A percentile compares a stretch with the other conserved stretches of the same genome.
Conservation (phyloP, 2,329 filamentous ascomycete genomes). For the Sporothrix schenckii region DNA sequence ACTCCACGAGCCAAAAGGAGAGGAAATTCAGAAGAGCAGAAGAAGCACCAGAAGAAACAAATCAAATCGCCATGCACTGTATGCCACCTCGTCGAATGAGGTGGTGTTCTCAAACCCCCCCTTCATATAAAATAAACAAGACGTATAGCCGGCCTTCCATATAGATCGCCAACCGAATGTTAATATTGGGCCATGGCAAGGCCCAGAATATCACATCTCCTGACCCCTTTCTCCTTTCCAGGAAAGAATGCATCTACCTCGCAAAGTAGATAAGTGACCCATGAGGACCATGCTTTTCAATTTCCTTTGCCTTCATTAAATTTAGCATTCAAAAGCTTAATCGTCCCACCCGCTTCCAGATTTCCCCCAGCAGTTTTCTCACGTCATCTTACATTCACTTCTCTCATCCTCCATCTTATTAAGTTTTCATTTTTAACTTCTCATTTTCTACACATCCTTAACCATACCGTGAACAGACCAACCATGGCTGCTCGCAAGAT, state of each 20-base stretch:
- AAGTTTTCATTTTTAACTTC: too few species aligned
- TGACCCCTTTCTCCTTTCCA: conserved; percentile 8
- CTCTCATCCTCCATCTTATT: too few species aligned
- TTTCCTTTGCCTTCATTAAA: too few species aligned
- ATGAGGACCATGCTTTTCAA: neutral
- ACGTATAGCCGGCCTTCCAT: conserved; percentile 16
- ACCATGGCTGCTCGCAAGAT: conserved; percentile 6
- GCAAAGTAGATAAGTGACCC: conserved; percentile 3
- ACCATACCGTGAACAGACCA: neutral
- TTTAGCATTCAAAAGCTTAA: neutral
- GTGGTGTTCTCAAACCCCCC: neutral
- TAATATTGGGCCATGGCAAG: neutral
- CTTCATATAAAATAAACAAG: conserved; percentile 23
- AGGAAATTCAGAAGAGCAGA: neutral
- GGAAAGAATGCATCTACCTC: neutral
- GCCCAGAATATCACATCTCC: neutral
- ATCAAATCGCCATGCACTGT: neutral
- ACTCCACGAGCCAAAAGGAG: neutral
- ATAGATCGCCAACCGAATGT: neutral
- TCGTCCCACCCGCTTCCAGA: neutral
- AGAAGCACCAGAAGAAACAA: neutral
- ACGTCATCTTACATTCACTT: neutral
- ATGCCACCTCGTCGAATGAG: neutral
- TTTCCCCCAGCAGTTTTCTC: too few species aligned
- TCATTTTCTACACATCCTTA: too few species aligned